A percentile compares a stretch with the other conserved stretches of the same genome.
Conservation (phyloP, 257 asterid genomes). For the Gentiana dahurica region DNA sequence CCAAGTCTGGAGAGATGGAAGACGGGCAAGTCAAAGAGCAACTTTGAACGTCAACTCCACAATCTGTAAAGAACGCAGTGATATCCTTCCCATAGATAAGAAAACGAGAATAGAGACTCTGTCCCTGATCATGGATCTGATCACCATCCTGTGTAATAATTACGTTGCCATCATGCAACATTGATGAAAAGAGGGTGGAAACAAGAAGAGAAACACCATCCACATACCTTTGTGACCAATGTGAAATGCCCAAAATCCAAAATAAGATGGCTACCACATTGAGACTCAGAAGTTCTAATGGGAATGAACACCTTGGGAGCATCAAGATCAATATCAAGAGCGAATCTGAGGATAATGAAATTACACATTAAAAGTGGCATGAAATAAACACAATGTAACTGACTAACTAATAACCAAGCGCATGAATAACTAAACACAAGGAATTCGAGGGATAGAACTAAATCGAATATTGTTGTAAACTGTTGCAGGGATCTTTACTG, state of each 20-base stretch:
- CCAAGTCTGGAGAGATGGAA: conserved; percentile 38
- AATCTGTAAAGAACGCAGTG: conserved; percentile 77
- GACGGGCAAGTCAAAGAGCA: conserved; percentile 49
- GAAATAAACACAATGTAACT: neutral
- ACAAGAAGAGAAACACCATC: neutral
- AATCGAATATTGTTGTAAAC: too few species aligned
- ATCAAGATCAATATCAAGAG: conserved; percentile 97
- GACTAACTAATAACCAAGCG: too few species aligned
- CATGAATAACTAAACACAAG: too few species aligned
- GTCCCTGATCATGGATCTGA: conserved; percentile 47
- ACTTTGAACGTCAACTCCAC: conserved; percentile 36
- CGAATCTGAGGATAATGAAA: conserved; percentile 43
- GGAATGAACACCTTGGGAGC: conserved; percentile 99
- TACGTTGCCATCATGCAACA: conserved; percentile 9
- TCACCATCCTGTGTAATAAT: conserved; percentile 50
- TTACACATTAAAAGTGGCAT: conserved; percentile 1
- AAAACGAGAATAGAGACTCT: conserved; percentile 77
- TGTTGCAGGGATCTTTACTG: too few species aligned
- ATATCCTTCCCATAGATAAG: conserved; percentile 92
- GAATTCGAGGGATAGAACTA: too few species aligned
- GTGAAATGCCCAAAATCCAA: conserved; percentile 96
- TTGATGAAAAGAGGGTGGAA: conserved; percentile 4
- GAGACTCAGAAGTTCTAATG: conserved; percentile 44
- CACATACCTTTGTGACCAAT: conserved; percentile 69
- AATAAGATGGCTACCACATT: conserved; percentile 64